Evolutionary conservation across 179 eudicot species (phyloP).

Genomic region (Silene coronaria): DNA sequence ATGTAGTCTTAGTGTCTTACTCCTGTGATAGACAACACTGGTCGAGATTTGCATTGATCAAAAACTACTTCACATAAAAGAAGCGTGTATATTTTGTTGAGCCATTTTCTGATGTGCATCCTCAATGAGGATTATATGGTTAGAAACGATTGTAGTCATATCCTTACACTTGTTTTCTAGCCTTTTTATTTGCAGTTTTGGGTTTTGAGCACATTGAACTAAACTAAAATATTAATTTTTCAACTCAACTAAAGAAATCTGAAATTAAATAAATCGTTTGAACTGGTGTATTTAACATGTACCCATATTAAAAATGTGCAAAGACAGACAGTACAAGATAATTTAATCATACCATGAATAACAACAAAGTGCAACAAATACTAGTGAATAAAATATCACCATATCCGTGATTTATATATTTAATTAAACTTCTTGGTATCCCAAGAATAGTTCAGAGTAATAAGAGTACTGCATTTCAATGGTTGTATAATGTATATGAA

Average conservation of each 20-base stretch:
- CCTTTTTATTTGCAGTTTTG: not conserved
- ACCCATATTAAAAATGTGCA: not conserved
- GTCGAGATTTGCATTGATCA: not conserved
- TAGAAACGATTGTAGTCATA: not conserved
- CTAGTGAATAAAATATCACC: not conserved
- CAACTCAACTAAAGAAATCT: not conserved
- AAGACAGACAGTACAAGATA: not conserved
- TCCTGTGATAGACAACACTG: not conserved
- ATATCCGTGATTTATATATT: not conserved
- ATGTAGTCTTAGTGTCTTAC: not conserved
- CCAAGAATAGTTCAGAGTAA: constrained; percentile 2
- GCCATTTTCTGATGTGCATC: not conserved
- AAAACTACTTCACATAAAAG: not conserved
- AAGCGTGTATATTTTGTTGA: not conserved
- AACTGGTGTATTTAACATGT: not conserved
- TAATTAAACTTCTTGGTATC: not conserved
- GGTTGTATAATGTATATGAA: not conserved
- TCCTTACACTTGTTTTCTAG: not conserved
- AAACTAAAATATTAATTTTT: not conserved
- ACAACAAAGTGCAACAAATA: not conserved
- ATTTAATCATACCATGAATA: not conserved
- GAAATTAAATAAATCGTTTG: not conserved
- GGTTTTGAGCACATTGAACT: not conserved
- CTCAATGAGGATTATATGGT: not conserved
- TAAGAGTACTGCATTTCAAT: not conserved